These are phyloP conservation scores for Suillus cothurnatus DNA, from an alignment of 768 basidiomycete genomes.

Conservation along the genomic window DNA sequence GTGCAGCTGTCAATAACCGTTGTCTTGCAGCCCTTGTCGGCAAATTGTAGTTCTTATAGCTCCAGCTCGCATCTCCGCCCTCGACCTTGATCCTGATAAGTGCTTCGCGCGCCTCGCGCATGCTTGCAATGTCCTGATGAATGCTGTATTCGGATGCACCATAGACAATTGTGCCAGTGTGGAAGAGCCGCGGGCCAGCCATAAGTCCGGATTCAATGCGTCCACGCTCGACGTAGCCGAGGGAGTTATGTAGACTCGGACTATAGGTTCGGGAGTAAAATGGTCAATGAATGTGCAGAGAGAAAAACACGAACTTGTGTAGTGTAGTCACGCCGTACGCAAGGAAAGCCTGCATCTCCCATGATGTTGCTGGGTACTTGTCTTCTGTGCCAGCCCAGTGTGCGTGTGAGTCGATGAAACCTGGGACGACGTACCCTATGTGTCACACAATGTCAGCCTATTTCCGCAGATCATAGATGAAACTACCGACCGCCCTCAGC, in stretches of 20 bases:
- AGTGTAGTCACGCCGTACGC: constrained; percentile 77
- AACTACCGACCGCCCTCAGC: constrained; percentile 57
- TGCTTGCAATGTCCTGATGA: constrained; percentile 66
- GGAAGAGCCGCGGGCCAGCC: constrained; percentile 73
- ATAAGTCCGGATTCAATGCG: constrained; percentile 69
- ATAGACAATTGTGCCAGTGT: constrained; percentile 62
- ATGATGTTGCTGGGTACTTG: constrained; percentile 63
- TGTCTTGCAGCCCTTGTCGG: constrained; percentile 72
- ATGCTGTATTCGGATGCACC: constrained; percentile 49
- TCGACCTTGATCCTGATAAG: constrained; percentile 70
- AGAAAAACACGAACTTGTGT: constrained; percentile 57
- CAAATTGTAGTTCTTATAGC: constrained; percentile 79
- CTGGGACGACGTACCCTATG: constrained; percentile 65
- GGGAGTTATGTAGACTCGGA: constrained; percentile 64
- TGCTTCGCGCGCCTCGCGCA: constrained; percentile 65
- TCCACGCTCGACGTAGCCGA: constrained; percentile 65
- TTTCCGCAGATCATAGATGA: neutral
- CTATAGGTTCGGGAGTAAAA: constrained; percentile 34
- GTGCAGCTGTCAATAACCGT: constrained; percentile 60
- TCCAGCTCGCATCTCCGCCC: constrained; percentile 68
- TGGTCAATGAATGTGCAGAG: neutral
- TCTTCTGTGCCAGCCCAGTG: constrained; percentile 64
- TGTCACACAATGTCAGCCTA: neutral
- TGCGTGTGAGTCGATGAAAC: constrained; percentile 77
- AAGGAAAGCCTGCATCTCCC: constrained; percentile 76